A percentile compares a stretch with the other conserved stretches of the same genome.
phyloP scores from a whole-genome alignment of 1,284 basidiomycete species.

The Leccinum subrobustum region DNA sequence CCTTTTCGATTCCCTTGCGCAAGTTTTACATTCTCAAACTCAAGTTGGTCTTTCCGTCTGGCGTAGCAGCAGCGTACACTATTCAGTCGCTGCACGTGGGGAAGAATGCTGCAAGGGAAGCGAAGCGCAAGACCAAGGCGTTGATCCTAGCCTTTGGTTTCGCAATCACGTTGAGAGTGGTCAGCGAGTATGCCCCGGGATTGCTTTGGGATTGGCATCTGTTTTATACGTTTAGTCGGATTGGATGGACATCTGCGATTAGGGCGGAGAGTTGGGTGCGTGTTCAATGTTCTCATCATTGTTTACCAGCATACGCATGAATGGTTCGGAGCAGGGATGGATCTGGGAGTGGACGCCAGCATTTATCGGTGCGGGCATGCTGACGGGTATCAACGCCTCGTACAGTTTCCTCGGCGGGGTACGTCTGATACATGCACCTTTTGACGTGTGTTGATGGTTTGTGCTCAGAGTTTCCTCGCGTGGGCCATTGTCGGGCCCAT shows the following conservation, averaged over 20 bases:
- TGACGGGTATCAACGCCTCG: slow-evolving; percentile 63
- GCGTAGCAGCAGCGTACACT: slow-evolving; percentile 67
- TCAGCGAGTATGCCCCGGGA: slow-evolving; percentile 61
- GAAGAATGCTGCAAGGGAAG: slow-evolving; percentile 46
- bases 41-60: slow-evolving; percentile 68
- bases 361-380: slow-evolving; percentile 67
- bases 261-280: slow-evolving; percentile 43
- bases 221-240: slow-evolving; percentile 24
- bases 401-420: slow-evolving; percentile 55
- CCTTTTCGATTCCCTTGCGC: slow-evolving; percentile 54
- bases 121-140: slow-evolving; percentile 57
- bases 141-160: slow-evolving; percentile 32
- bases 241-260: slow-evolving; percentile 64
- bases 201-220: slow-evolving; percentile 6
- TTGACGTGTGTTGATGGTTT: neutral
- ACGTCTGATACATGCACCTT: slow-evolving; percentile 14
- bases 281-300: slow-evolving; percentile 3
- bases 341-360: slow-evolving; percentile 47
- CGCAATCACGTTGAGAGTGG: slow-evolving; percentile 55
- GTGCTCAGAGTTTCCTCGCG: slow-evolving; percentile 52
- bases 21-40: slow-evolving; percentile 70
- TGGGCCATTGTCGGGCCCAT: slow-evolving; percentile 68
- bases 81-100: slow-evolving; percentile 65
- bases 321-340: slow-evolving; percentile 36
- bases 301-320: slow-evolving; percentile 20